Conservation (phyloP, 148 eudicot genomes). For the Diospyros lotus region DNA sequence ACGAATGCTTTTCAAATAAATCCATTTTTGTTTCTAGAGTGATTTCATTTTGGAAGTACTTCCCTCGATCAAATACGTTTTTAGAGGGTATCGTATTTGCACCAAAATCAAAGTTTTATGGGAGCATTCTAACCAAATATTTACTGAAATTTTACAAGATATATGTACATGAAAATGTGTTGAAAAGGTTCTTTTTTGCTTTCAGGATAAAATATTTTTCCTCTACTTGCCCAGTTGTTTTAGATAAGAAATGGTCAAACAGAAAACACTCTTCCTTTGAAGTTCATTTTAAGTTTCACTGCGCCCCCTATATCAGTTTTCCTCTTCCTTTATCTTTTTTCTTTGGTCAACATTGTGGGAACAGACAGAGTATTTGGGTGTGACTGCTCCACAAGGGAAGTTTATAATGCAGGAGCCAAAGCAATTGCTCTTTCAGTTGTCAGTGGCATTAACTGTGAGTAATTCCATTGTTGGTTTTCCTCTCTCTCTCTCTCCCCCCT, state of each 20-base stretch:
- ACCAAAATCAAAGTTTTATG: no score
- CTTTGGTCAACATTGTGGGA: conserved; percentile 10
- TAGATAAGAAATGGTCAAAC: not conserved
- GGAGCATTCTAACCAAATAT: no score
- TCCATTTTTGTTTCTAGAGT: not conserved
- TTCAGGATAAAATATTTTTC: not conserved
- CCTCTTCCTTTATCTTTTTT: not conserved
- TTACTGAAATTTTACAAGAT: no score
- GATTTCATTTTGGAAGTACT: not conserved
- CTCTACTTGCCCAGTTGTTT: not conserved
- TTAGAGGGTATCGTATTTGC: no score
- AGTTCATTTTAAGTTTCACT: not conserved
- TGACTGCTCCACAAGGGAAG: conserved; percentile 56
- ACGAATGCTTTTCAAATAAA: not conserved
- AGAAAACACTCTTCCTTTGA: not conserved
- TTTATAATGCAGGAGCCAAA: conserved; percentile 74
- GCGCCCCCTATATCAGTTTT: not conserved
- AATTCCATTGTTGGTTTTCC: not conserved
- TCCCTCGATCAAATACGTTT: not conserved
- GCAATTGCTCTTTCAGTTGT: conserved; percentile 71
- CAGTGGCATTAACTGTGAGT: conserved; percentile 75
- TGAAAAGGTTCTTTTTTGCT: not conserved
- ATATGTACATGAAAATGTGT: not conserved
- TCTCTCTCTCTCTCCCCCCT: no score
- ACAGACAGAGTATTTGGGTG: conserved; percentile 72